A percentile compares a stretch with the other conserved stretches of the same genome.
Conservation (phyloP, 2,329 filamentous ascomycete genomes). For the Pseudogymnoascus sp. region DNA sequence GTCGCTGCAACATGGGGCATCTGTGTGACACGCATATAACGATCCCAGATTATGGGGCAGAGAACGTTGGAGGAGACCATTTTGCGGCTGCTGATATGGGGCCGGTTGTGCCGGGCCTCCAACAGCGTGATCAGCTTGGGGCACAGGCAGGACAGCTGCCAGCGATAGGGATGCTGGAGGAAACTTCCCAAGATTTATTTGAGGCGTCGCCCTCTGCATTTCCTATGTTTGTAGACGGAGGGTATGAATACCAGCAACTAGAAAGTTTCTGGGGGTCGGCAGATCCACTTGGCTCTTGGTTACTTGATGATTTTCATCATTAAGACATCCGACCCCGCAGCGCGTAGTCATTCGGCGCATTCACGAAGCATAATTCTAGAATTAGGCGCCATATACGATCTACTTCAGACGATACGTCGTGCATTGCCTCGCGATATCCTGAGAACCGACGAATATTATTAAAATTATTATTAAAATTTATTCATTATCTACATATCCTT, state of each 20-base stretch:
- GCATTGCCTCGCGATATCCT: background rate
- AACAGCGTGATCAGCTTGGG: background rate
- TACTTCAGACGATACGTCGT: background rate
- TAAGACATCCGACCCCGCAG: background rate
- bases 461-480: background rate
- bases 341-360: background rate
- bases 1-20: conserved; percentile 5
- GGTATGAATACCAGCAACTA: conserved; percentile 2
- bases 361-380: background rate
- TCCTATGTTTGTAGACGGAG: background rate
- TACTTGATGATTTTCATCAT: conserved; percentile 7
- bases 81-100: background rate
- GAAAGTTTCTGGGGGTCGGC: conserved; percentile 7
- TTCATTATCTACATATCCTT: background rate
- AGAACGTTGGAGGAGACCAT: background rate
- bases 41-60: background rate
- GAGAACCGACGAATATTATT: background rate
- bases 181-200: background rate
- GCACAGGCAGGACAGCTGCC: background rate
- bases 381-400: background rate
- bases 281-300: conserved; percentile 9
- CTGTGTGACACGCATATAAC: background rate
- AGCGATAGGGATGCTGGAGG: background rate
- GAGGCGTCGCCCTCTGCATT: background rate
- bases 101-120: background rate